A percentile compares a stretch with the other conserved stretches of the same genome.
Evolutionary conservation across 129 eudicot species (phyloP).

Genomic region (Oenanthe sinensis): DNA sequence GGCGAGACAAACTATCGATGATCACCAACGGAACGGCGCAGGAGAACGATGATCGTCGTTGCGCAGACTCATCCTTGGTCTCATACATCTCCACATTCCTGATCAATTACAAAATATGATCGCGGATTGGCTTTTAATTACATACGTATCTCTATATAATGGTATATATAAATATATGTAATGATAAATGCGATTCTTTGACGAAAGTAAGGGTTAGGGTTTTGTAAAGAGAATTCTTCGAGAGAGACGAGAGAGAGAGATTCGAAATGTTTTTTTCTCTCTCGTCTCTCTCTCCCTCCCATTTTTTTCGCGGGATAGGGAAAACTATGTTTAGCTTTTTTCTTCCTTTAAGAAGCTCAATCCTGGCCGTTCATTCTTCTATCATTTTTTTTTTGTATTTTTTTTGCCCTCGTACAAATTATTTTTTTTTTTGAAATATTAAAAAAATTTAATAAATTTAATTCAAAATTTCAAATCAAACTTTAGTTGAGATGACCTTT

Average conservation of each 20-base stretch:
- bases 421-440: too few species aligned
- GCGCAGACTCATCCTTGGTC: constrained; percentile 17
- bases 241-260: not conserved
- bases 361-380: not conserved
- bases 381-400: too few species aligned
- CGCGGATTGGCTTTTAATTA: not conserved
- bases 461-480: too few species aligned
- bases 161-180: not conserved
- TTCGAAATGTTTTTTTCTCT: not conserved
- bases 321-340: too few species aligned
- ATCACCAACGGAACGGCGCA: constrained; percentile 23
- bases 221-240: constrained; percentile 1
- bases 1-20: constrained; percentile 34
- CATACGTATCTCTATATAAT: not conserved
- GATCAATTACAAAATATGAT: not conserved
- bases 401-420: too few species aligned
- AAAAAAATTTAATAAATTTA: too few species aligned
- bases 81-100: constrained; percentile 20
- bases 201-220: not conserved
- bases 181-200: not conserved
- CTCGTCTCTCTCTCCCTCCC: not conserved
- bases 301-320: not conserved
- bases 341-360: not conserved
- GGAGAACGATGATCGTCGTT: constrained; percentile 26
- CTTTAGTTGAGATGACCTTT: too few species aligned